Percentiles rank a stretch among this genome's conserved stretches.
phyloP scores from a whole-genome alignment of 768 basidiomycete species.

The Steccherinum ochraceum region DNA sequence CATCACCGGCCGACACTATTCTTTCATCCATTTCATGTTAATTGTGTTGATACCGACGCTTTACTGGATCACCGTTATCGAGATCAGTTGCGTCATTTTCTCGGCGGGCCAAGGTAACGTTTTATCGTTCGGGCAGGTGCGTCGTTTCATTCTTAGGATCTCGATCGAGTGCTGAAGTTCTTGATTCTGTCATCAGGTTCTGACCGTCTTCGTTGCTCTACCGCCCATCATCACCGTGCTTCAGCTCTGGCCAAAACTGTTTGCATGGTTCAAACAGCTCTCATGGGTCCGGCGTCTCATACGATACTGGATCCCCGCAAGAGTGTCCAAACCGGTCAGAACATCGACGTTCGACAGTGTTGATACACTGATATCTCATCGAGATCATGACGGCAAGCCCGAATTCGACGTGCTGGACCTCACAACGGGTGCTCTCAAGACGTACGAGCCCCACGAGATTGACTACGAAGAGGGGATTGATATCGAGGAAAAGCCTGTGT shows the following conservation, averaged over 20 bases:
- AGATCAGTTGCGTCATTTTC: not conserved
- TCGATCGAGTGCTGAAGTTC: not conserved
- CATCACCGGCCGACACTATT: not conserved
- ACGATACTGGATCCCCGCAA: no score
- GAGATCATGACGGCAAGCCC: no score
- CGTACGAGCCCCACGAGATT: no score
- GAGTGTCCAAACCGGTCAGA: no score
- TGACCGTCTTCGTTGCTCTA: not conserved
- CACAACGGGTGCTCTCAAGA: no score
- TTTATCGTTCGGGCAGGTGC: not conserved
- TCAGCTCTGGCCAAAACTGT: not conserved
- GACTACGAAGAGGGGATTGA: no score
- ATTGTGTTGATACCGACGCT: not conserved
- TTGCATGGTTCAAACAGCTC: not conserved
- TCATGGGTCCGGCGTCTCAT: slow-evolving; percentile 3
- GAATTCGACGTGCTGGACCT: no score
- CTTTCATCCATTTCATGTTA: not conserved
- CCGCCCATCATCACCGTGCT: not conserved
- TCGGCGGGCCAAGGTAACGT: not conserved
- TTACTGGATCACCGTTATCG: not conserved
- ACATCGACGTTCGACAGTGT: no score
- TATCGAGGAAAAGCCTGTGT: no score
- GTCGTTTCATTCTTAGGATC: not conserved
- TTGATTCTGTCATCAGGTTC: not conserved
- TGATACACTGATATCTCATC: no score